Conservation (phyloP, 768 basidiomycete species). For the Amanita pallidorosea region DNA sequence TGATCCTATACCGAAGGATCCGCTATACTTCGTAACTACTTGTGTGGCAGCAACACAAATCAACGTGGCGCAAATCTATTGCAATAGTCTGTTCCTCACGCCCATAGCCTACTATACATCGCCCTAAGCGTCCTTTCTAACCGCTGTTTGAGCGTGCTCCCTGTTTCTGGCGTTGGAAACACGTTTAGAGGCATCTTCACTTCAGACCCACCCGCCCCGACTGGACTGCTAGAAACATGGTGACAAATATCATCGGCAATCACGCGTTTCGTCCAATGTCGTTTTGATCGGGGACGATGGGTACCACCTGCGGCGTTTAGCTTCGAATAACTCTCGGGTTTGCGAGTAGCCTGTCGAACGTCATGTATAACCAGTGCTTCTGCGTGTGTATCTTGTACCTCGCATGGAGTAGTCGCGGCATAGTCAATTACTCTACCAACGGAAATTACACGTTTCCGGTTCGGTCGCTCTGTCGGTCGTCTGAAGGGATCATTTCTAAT, state of each 20-base stretch:
- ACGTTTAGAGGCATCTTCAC: background rate
- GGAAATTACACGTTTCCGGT: background rate
- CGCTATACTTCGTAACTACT: conserved; percentile 63
- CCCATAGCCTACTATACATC: background rate
- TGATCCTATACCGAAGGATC: conserved; percentile 43
- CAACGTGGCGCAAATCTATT: too few species aligned
- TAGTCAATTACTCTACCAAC: background rate
- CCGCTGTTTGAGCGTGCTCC: background rate
- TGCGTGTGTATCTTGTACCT: background rate
- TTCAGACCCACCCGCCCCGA: too few species aligned
- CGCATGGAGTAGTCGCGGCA: background rate
- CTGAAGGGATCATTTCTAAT: background rate
- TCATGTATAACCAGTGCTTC: background rate
- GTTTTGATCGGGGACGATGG: background rate
- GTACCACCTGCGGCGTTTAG: background rate
- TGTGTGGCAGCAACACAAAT: conserved; percentile 23
- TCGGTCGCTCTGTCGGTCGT: background rate
- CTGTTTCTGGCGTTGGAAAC: background rate
- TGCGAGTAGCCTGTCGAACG: background rate
- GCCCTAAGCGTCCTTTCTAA: background rate
- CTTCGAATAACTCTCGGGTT: background rate
- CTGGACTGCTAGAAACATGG: background rate
- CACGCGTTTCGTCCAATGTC: background rate
- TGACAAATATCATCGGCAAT: background rate
- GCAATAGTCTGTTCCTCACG: too few species aligned